phyloP scores from a whole-genome alignment of 495 filamentous ascomycete species.

The Friedmanniomyces endolithicus region DNA sequence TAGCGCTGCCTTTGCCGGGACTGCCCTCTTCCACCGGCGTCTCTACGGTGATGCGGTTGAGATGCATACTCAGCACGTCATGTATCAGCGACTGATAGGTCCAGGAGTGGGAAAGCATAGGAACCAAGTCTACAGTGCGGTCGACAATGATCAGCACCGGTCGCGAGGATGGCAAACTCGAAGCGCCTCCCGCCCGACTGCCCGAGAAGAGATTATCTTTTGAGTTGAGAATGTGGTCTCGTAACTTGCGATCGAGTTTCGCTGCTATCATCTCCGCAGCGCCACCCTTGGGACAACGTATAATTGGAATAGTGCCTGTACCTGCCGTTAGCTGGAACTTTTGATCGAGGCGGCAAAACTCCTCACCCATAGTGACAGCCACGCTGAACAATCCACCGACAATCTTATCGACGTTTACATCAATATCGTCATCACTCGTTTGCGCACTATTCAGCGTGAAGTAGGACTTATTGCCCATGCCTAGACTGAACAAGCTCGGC shows the following conservation, averaged over 20 bases:
- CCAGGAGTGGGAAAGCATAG: slow-evolving; percentile 99
- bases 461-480: slow-evolving; percentile 79
- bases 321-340: not conserved
- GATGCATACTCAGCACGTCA: slow-evolving; percentile 83
- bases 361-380: slow-evolving; percentile 83
- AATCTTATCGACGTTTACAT: slow-evolving; percentile 73
- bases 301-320: slow-evolving; percentile 81
- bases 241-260: slow-evolving; percentile 86
- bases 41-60: slow-evolving; percentile 95
- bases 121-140: slow-evolving; percentile 86
- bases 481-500: slow-evolving; percentile 88
- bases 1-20: slow-evolving; percentile 56
- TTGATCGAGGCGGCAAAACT: not conserved
- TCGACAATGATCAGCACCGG: slow-evolving; percentile 85
- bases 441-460: slow-evolving; percentile 88
- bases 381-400: slow-evolving; percentile 94
- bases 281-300: slow-evolving; percentile 43
- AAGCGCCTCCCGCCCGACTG: slow-evolving; percentile 17
- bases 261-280: slow-evolving; percentile 89
- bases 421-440: slow-evolving; percentile 80
- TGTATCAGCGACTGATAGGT: slow-evolving; percentile 95
- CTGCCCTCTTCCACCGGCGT: slow-evolving; percentile 62
- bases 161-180: slow-evolving; percentile 46
- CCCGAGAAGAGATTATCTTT: slow-evolving; percentile 86
- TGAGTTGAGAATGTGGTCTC: slow-evolving; percentile 92